Evolutionary conservation across 2,329 filamentous ascomycete genomes (phyloP), one percentile per base, ranked within the genome.

Genomic region (Neonectria magnoliae): DNA sequence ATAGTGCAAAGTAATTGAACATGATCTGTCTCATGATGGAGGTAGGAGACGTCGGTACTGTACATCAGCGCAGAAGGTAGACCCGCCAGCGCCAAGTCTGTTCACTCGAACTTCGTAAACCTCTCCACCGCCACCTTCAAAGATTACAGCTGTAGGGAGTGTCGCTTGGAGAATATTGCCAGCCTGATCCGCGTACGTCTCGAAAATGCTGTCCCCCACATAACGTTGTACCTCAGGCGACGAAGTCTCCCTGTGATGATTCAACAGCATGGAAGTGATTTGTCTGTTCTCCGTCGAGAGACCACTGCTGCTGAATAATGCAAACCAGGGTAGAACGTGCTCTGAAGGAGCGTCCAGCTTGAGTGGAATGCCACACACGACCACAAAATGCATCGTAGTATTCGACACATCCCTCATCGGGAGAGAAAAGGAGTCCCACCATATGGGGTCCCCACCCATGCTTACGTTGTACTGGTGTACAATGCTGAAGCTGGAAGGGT

Each of bases 391-490:
- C 27, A 22, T 33, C 4, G 14, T 2, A 16, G 6, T 27, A 16
- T 31, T 18, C 10, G 14, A n/a, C 9, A 4, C 16, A 27, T 38
- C 25, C 1, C 6, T 27, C 7, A 16, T n/a, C 4, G 33, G 38
- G 3, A 25, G 22, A 36, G 27, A 44, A 29, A 60, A 60, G n/a
- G 57, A 20, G 38, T 60, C 57, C 57, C 57, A 60, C 57, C 57
- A 60, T 22, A 60, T 53, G 3, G 57, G 57, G 25, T 60, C 57
- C 6, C 48, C 48, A 11, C 27, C 57, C 14, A 10, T 25, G 22
- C 50, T 38, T 6, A 60, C 22, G 27, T 36, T 48, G 14, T 60
- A 60, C 29, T 47, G 16, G 18, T 54, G 57, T 14, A 60, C 29
- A 11, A 54, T 44, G 14, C 27, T 25, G 20, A 53, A 53, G 18